A percentile compares a stretch with the other conserved stretches of the same genome.
Conservation (phyloP, 1,139 yeast species). For the Chernovozyma aurita region DNA sequence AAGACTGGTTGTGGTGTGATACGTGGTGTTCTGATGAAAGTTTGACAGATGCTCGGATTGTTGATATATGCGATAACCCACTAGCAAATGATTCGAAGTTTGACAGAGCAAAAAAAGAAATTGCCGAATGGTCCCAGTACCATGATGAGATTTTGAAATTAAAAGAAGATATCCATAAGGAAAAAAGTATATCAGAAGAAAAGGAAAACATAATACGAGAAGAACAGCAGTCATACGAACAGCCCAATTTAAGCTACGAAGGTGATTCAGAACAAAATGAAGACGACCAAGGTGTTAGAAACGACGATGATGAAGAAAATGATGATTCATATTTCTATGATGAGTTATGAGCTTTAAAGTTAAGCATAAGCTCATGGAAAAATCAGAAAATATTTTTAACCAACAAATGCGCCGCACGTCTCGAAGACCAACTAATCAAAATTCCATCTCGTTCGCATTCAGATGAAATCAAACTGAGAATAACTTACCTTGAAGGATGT, state of each 20-base stretch:
- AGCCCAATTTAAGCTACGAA: neutral
- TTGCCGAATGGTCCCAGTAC: constrained; percentile 73
- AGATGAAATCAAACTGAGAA: no score
- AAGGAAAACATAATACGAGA: constrained; percentile 3
- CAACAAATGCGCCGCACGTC: no score
- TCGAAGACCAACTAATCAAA: no score
- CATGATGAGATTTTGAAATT: constrained; percentile 38
- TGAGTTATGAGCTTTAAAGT: constrained; percentile 8
- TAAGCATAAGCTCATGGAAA: neutral
- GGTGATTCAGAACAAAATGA: neutral
- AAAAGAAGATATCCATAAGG: constrained; percentile 12
- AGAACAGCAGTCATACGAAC: constrained; percentile 1
- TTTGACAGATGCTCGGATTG: constrained; percentile 61
- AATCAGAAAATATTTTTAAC: no score
- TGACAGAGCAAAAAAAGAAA: constrained; percentile 66
- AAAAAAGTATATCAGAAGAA: constrained; percentile 8
- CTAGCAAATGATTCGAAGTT: constrained; percentile 72
- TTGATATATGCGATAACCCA: constrained; percentile 82
- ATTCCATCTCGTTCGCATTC: no score
- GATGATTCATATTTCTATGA: constrained; percentile 8
- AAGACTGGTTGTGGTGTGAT: constrained; percentile 91
- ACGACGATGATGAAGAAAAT: constrained; percentile 8
- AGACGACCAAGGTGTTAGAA: neutral
- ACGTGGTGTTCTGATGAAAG: constrained; percentile 82
- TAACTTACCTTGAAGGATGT: no score